These are phyloP conservation scores for Penicillium sp. DNA, from an alignment of 2,329 filamentous ascomycete genomes.

Conservation along the genomic window DNA sequence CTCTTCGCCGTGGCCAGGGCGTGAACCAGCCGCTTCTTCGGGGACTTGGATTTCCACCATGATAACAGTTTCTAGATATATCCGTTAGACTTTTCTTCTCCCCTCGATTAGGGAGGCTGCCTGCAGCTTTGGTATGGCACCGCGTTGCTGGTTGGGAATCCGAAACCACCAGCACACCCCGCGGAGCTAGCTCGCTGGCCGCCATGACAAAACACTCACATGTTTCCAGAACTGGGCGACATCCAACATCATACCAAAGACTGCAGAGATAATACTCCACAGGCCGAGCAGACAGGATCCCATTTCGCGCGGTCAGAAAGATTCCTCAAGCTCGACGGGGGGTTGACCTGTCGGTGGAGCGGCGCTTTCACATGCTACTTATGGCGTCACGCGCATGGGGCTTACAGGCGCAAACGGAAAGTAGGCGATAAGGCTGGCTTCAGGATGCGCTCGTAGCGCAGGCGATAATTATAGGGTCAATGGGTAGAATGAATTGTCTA, in stretches of 20 bases:
- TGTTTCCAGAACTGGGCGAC: conserved; percentile 64
- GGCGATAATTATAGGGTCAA: not conserved
- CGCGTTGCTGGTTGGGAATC: not conserved
- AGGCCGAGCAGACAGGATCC: conserved; percentile 26
- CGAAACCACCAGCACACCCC: not conserved
- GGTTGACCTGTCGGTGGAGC: conserved; percentile 4
- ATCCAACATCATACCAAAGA: conserved; percentile 63
- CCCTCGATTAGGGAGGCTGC: too few relatives aligned
- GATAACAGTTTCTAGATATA: conserved; percentile 62
- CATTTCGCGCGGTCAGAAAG: conserved; percentile 20
- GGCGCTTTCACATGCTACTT: conserved; percentile 29
- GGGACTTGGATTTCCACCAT: conserved; percentile 68
- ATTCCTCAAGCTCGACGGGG: conserved; percentile 1
- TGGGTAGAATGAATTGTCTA: not conserved
- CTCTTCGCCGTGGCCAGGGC: conserved; percentile 65
- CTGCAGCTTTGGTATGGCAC: not conserved
- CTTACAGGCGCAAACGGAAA: conserved; percentile 12
- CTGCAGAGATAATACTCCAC: conserved; percentile 32
- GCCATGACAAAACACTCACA: conserved; percentile 41
- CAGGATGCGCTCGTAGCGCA: not conserved
- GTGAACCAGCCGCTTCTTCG: conserved; percentile 66
- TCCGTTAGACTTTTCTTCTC: conserved; percentile 5
- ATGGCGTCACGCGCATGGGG: conserved; percentile 17
- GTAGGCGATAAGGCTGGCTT: not conserved
- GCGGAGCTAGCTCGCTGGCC: not conserved